Evolutionary conservation across 1,284 basidiomycete genomes (phyloP).

Genomic region (Trichosporon inkin): DNA sequence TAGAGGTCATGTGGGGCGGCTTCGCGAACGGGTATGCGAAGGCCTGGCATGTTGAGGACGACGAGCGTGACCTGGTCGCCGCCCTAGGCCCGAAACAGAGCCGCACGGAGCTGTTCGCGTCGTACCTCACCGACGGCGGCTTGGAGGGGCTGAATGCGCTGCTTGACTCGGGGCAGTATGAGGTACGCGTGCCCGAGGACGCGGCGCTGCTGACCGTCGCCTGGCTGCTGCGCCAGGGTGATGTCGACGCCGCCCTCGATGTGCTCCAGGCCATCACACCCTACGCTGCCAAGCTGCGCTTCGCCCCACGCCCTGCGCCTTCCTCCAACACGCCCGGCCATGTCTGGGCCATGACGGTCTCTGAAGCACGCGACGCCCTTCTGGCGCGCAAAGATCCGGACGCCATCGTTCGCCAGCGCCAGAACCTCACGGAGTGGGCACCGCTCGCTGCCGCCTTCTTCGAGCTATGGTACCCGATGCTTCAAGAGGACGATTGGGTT

Average conservation of each 20-base stretch:
- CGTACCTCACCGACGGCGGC: conserved; percentile 11
- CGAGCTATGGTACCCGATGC: no score
- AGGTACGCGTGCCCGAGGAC: background rate
- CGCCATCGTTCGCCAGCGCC: conserved; percentile 5
- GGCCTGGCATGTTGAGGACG: background rate
- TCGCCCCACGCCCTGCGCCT: conserved; percentile 2
- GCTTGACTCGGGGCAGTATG: conserved; percentile 10
- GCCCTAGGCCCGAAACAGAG: background rate
- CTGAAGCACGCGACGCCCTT: conserved; percentile 1
- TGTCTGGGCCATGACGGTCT: background rate
- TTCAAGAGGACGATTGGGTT: no score
- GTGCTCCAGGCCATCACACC: conserved; percentile 9
- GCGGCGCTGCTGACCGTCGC: conserved; percentile 9
- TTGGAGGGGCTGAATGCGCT: background rate
- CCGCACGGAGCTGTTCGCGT: conserved; percentile 6
- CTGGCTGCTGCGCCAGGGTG: conserved; percentile 6
- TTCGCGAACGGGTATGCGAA: conserved; percentile 2
- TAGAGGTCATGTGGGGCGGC: conserved; percentile 7
- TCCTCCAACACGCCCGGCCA: background rate
- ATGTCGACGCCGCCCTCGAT: background rate
- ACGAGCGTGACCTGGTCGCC: conserved; percentile 8
- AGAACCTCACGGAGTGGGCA: background rate
- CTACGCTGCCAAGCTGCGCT: conserved; percentile 9
- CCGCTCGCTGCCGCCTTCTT: no score
- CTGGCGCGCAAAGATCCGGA: background rate